These are phyloP conservation scores for Neospermospora avenae DNA, from an alignment of 2,329 filamentous ascomycete genomes.

Conservation along the genomic window DNA sequence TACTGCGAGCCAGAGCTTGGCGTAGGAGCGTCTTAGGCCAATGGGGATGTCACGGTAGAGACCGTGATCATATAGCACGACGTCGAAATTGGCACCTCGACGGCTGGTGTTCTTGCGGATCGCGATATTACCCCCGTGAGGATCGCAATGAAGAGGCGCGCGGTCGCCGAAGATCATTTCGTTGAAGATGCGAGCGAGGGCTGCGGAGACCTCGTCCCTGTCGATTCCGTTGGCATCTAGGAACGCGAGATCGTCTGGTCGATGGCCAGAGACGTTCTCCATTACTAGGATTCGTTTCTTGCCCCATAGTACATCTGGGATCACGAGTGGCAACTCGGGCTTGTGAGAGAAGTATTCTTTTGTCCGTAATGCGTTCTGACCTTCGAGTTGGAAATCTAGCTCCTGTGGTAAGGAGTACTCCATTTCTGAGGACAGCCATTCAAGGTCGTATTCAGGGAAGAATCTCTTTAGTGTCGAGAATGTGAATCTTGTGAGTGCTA, in stretches of 20 bases:
- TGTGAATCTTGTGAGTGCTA: constrained; percentile 81
- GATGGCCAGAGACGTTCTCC: constrained; percentile 83
- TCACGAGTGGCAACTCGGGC: constrained; percentile 74
- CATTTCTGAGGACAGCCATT: constrained; percentile 94
- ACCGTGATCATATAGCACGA: constrained; percentile 95
- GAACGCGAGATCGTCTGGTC: constrained; percentile 85
- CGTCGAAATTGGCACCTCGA: constrained; percentile 76
- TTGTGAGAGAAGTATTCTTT: constrained; percentile 76
- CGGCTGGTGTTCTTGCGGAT: constrained; percentile 72
- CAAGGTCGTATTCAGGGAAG: constrained; percentile 96
- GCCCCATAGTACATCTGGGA: constrained; percentile 87
- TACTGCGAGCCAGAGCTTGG: constrained; percentile 95
- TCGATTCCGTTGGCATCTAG: constrained; percentile 85
- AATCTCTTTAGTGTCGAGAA: constrained; percentile 87
- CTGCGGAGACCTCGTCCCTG: constrained; percentile 90
- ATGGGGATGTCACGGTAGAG: constrained; percentile 90
- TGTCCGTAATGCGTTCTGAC: constrained; percentile 75
- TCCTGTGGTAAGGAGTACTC: constrained; percentile 86
- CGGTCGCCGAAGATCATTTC: constrained; percentile 96
- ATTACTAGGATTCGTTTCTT: constrained; percentile 89
- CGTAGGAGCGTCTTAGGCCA: constrained; percentile 77
- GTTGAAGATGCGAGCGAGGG: constrained; percentile 90
- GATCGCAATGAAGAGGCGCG: constrained; percentile 92
- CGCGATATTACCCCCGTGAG: constrained; percentile 93
- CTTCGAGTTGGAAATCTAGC: constrained; percentile 84